A percentile compares a stretch with the other conserved stretches of the same genome.
Evolutionary conservation across 208 protist genomes (phyloP).

Genomic region (Acanthamoeba sp.): DNA sequence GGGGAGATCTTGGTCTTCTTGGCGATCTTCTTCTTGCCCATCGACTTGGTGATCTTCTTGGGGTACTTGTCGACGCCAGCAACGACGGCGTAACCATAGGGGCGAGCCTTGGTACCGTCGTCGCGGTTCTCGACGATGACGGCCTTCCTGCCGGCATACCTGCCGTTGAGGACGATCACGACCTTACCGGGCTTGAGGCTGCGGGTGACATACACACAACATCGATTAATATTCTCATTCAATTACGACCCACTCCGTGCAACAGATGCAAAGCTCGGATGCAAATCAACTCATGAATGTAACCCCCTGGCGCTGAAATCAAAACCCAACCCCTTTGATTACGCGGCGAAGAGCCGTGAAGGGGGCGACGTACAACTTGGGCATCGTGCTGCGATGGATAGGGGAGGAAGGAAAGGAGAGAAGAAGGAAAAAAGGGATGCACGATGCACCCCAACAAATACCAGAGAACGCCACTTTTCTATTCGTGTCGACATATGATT

Average conservation of each 20-base stretch:
- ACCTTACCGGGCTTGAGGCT: constrained; percentile 98
- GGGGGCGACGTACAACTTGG: constrained; percentile 46
- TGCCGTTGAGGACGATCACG: constrained; percentile 97
- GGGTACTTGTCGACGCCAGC: constrained; percentile 97
- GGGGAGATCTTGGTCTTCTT: constrained; percentile 95
- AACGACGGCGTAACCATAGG: constrained; percentile 96
- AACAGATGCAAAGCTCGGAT: not conserved
- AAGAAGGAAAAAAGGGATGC: constrained; percentile 52
- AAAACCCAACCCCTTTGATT: not conserved
- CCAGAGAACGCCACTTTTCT: not conserved
- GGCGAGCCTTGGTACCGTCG: constrained; percentile 92
- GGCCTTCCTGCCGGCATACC: constrained; percentile 98
- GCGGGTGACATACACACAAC: not conserved
- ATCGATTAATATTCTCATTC: not conserved
- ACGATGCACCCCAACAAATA: not conserved
- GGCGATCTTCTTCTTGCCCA: constrained; percentile 95
- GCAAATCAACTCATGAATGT: too few species aligned
- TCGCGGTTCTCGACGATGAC: constrained; percentile 96
- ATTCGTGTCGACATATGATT: not conserved
- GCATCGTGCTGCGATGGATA: constrained; percentile 62
- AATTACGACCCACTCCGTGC: not conserved
- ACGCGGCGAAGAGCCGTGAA: not conserved
- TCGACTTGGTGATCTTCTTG: constrained; percentile 95
- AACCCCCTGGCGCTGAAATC: too few species aligned
- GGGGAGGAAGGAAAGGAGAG: constrained; percentile 41